Base-by-base conservation (phyloP, 148 eudicot species). In the Fagopyrum esculentum region DNA sequence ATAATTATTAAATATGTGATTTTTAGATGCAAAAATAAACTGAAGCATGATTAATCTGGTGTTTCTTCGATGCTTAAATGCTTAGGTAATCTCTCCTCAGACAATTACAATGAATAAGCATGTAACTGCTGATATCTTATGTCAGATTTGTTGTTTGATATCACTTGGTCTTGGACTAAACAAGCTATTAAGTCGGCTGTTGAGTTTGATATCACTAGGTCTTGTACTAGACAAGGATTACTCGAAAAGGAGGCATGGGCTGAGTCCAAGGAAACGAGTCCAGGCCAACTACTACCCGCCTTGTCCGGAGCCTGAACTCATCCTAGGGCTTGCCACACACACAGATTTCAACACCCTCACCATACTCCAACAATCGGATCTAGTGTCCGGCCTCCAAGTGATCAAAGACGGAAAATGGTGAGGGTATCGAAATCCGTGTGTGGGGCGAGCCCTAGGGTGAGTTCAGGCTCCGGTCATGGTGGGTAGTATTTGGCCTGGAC, bases 281-380 rank as follows among this genome's bases (percentile, higher is more conserved):
- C 86, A 84, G 72, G 82, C 82, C 43, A 84, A 84, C 81, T 84
- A 84, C 76, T 84, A 81, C 75, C 86, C 84, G 0, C 84, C 86
- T 74, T 81, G 86, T 59, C 85, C 82, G 2, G 45, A 82, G 54
- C 85, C 81, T 7, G 81, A 82, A 17, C 85, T 69, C 61, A 64
- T 77, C 61, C 69, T 79, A 29, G 79, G 83, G 4, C 69, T 77
- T 19, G 50, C 78, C n/a, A 54, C 63, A 60, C 84, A 79, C 48
- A 78, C 85, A 0, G 83, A 83, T 49, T 6, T 77, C 10, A 66
- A 73, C 43, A 69, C 78, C 29, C 78, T 83, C 10, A 85, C 81
- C 9, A 48, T 85, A 9, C 76, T 85, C 19, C 74, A 56, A 2
- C 81, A 80, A 40, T 75, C 76, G 1, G 78, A 49, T 16, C 76